Conservation (phyloP, 2,329 filamentous ascomycete species). For the Ceratocystis huliohia region DNA sequence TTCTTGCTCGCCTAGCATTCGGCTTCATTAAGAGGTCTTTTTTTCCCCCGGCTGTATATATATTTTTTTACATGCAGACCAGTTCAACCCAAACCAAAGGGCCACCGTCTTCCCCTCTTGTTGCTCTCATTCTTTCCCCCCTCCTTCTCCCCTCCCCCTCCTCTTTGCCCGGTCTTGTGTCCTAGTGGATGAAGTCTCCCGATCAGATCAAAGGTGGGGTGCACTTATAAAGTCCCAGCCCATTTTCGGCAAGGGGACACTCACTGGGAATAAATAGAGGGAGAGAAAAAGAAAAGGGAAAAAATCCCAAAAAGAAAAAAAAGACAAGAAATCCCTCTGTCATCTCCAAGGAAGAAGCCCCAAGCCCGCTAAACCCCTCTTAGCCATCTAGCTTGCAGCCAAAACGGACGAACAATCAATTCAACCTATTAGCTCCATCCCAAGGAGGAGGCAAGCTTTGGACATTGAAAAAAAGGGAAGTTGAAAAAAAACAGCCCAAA, state of each 20-base stretch:
- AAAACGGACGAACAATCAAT: slow-evolving; percentile 2
- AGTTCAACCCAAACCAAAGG: no score
- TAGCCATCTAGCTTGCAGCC: background rate
- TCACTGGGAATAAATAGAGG: background rate
- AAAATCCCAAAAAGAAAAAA: background rate
- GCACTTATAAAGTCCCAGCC: background rate
- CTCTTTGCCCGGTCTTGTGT: background rate
- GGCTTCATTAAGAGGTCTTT: background rate
- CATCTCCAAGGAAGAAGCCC: background rate
- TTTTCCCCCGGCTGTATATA: background rate
- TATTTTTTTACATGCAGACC: no score
- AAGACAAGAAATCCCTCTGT: no score
- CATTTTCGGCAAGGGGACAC: background rate
- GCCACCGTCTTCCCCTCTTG: background rate
- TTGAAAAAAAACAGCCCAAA: no score
- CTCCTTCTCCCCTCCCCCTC: background rate
- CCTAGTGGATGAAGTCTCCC: background rate
- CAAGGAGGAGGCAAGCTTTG: background rate
- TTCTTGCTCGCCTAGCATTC: background rate
- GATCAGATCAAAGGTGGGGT: background rate
- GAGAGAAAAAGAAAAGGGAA: background rate
- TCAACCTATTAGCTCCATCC: background rate
- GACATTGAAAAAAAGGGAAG: background rate
- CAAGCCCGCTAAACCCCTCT: background rate
- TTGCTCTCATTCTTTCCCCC: background rate